A percentile compares a stretch with the other conserved stretches of the same genome.
phyloP scores from a whole-genome alignment of 768 basidiomycete species.

The Sporobolomyces pararoseus region DNA sequence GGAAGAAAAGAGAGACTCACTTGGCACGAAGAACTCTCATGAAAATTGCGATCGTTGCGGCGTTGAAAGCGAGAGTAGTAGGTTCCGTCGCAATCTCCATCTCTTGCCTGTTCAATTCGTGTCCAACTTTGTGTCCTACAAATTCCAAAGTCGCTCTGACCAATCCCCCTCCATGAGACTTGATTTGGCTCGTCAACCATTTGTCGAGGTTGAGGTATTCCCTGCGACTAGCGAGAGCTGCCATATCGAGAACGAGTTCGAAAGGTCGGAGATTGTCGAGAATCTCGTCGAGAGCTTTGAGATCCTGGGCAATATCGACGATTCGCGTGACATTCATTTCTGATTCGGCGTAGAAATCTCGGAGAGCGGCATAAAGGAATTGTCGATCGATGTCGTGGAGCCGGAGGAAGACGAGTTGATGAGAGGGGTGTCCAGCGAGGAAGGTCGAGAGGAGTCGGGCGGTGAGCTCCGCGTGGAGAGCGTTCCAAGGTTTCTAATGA shows the following conservation, averaged over 20 bases:
- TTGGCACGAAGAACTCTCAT: constrained; percentile 80
- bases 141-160: constrained; percentile 81
- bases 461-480: constrained; percentile 80
- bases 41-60: constrained; percentile 85
- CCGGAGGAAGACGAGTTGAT: constrained; percentile 93
- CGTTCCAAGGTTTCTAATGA: constrained; percentile 70
- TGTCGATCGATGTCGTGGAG: constrained; percentile 86
- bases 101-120: constrained; percentile 67
- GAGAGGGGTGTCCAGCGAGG: constrained; percentile 84
- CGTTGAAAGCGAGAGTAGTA: constrained; percentile 79
- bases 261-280: constrained; percentile 71
- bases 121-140: constrained; percentile 86
- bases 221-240: constrained; percentile 82
- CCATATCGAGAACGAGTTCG: constrained; percentile 77
- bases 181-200: constrained; percentile 86
- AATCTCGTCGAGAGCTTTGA: constrained; percentile 92
- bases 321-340: constrained; percentile 91
- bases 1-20: constrained; percentile 54
- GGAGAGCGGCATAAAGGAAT: constrained; percentile 80
- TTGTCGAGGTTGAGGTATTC: constrained; percentile 95
- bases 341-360: constrained; percentile 85
- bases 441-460: constrained; percentile 82
- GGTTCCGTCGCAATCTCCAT: constrained; percentile 66
- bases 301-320: constrained; percentile 88
- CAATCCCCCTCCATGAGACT: constrained; percentile 76